These are phyloP conservation scores for Clitopilus passeckerianus DNA, from an alignment of 768 basidiomycete species.

Conservation along the genomic window DNA sequence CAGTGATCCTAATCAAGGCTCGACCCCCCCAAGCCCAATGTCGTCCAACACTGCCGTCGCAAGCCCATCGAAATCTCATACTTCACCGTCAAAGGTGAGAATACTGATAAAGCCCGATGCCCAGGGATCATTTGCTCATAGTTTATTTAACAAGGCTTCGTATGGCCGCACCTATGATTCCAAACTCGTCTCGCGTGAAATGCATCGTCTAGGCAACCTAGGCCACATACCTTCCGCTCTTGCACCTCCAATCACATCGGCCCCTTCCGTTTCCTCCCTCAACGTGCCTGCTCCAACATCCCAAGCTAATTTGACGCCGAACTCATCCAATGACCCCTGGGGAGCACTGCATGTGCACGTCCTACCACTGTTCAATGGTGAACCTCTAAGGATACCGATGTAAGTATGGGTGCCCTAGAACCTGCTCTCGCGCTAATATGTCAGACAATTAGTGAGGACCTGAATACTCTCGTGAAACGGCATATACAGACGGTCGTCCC, in stretches of 20 bases:
- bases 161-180: conserved; percentile 75
- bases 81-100: conserved; percentile 47
- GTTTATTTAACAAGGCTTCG: conserved; percentile 31
- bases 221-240: conserved; percentile 47
- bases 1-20: conserved; percentile 24
- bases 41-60: conserved; percentile 27
- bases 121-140: conserved; percentile 4
- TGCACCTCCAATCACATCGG: conserved; percentile 44
- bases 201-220: conserved; percentile 75
- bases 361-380: conserved; percentile 88
- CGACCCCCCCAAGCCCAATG: conserved; percentile 22
- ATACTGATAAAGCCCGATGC: neutral
- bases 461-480: conserved; percentile 75
- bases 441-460: conserved; percentile 62
- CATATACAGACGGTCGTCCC: conserved; percentile 76
- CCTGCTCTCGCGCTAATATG: neutral
- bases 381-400: conserved; percentile 83
- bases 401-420: conserved; percentile 24
- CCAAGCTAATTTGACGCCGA: conserved; percentile 32
- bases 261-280: conserved; percentile 46
- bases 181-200: conserved; percentile 77
- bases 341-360: conserved; percentile 80
- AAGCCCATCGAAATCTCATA: conserved; percentile 32
- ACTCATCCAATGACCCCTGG: conserved; percentile 69
- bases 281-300: conserved; percentile 36